Conservation (phyloP, 2,329 filamentous ascomycete species). For the Pestalotiopsis sp. region DNA sequence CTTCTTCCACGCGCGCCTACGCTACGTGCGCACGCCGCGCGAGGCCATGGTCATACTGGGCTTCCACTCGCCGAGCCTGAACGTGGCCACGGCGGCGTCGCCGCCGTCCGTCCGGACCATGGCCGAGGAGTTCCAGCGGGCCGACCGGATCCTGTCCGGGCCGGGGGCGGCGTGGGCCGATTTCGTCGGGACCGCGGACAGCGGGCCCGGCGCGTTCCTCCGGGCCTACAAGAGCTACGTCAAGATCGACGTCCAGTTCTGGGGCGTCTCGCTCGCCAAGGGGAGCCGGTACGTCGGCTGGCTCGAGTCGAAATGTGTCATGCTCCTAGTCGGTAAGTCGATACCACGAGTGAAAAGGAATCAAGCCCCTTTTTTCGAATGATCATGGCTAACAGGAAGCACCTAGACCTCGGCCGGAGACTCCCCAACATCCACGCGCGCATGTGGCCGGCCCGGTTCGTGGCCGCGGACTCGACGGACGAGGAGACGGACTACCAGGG, state of each 20-base stretch:
- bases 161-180: constrained; percentile 42
- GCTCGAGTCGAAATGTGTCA: constrained; percentile 63
- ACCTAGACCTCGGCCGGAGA: constrained; percentile 44
- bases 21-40: constrained; percentile 56
- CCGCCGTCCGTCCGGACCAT: constrained; percentile 54
- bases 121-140: constrained; percentile 51
- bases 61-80: constrained; percentile 63
- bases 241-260: constrained; percentile 66
- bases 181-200: constrained; percentile 35
- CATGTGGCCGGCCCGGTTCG: constrained; percentile 66
- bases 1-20: constrained; percentile 54
- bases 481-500: constrained; percentile 55
- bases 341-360: not conserved
- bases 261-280: constrained; percentile 59
- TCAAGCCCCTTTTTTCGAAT: not conserved
- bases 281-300: constrained; percentile 62
- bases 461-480: constrained; percentile 32
- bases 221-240: constrained; percentile 55
- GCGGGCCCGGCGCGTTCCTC: constrained; percentile 51
- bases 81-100: constrained; percentile 59
- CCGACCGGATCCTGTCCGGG: constrained; percentile 40
- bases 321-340: constrained; percentile 58
- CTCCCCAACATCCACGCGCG: constrained; percentile 54
- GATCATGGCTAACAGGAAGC: not conserved
- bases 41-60: constrained; percentile 67